Base-by-base conservation (phyloP, 352 stramenopile species). In the Pythium aristosporum region DNA sequence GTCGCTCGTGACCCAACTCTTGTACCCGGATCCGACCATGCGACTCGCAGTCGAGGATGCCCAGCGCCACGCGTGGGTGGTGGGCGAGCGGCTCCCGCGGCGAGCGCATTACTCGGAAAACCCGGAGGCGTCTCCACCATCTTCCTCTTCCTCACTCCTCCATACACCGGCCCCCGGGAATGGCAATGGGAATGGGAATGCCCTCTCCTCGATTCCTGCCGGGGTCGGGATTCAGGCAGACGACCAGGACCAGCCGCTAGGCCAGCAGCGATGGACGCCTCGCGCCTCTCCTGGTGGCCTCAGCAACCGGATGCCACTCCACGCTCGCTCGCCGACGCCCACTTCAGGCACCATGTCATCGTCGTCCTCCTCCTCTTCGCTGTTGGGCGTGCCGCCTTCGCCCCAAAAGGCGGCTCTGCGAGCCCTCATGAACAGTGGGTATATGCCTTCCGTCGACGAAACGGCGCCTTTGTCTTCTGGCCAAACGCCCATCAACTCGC, bases 1-100 rank as follows among this genome's bases (percentile, higher is more conserved):
- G 66, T 85, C 75, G 25, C 60, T 96, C 12, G 76, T 96, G 20
- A 80, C 83, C 0, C 85, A 91, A 65, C 61, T 96, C 32, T 61
- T 96, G 18, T 91, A 96, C 41, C 88, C 88, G 0, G 85, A 96
- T 63, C 73, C 88, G 23, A 85, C 67, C 43, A 89, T 90, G 80
- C 77, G 88, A 10, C 51, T 96, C 10, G 79, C 79, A 2, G 85
- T 96, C 16, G 79, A 89, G 5, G 87, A 96, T 53, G 79, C 87
- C 3, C 76, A 85, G 30, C 70, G 57, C 34, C 87, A 96, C 63
- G 68, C 76, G 11, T 96, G 87, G 87, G 85, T 94, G 28, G 63
- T 85, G 5, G 73, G 75, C 13, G 69, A 88, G 43, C 69, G 72
- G 28, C 66, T 89, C 28, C 34, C 53, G 23, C 69, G 43, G 42